Conservation (phyloP, 305 asterid species). For the Fraxinus paxiana region DNA sequence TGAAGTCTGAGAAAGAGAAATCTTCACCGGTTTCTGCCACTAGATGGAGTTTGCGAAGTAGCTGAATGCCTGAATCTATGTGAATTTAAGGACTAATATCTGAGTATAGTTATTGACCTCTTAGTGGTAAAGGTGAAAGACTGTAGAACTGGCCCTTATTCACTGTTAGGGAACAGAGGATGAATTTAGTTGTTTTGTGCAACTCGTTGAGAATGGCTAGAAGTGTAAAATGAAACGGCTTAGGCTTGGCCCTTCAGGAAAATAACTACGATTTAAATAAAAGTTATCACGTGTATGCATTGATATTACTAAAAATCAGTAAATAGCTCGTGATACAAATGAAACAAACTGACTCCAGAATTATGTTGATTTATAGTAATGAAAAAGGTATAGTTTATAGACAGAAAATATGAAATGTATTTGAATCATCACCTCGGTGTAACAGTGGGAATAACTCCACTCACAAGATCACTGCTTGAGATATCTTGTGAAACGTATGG, state of each 20-base stretch:
- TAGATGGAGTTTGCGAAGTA: conserved; percentile 48
- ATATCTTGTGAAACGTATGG: conserved; percentile 59
- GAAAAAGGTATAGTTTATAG: neutral
- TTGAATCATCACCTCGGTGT: conserved; percentile 51
- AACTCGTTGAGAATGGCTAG: neutral
- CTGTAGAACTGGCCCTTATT: neutral
- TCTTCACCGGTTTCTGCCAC: conserved; percentile 25
- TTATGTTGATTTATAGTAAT: conserved; percentile 3
- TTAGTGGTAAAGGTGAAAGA: neutral
- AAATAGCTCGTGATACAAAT: neutral
- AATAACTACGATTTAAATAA: neutral
- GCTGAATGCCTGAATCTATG: conserved; percentile 12
- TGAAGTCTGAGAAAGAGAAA: conserved; percentile 26
- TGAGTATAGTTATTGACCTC: neutral
- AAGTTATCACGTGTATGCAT: neutral
- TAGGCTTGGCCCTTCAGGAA: neutral
- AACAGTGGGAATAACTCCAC: conserved; percentile 61
- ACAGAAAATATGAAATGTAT: neutral
- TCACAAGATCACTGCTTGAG: conserved; percentile 73
- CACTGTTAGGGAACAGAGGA: neutral
- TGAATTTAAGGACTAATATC: neutral
- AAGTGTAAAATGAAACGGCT: neutral
- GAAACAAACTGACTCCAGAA: conserved; percentile 15
- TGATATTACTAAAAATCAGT: conserved; percentile 8
- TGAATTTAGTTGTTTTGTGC: neutral